Conservation (phyloP, 331 rosid genomes). For the Malus hybrid region DNA sequence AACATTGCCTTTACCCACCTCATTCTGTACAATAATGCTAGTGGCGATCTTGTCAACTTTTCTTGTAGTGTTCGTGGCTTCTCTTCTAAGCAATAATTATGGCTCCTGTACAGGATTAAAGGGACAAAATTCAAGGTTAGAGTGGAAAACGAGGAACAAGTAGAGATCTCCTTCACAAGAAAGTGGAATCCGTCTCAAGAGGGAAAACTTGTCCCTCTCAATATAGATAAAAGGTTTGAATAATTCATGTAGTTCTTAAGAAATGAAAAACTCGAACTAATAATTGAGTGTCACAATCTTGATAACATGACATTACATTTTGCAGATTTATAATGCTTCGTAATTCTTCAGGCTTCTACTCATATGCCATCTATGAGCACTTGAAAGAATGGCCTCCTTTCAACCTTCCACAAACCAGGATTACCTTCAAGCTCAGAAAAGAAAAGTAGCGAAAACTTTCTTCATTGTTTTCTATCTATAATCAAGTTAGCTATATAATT, state of each 20-base stretch:
- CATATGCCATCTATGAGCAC: conserved; percentile 91
- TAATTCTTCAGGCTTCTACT: conserved; percentile 90
- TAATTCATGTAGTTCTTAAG: too few relatives aligned
- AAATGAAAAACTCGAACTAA: too few relatives aligned
- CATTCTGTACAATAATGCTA: neutral
- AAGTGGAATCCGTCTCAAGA: conserved; percentile 66
- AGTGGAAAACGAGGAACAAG: conserved; percentile 66
- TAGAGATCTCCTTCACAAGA: conserved; percentile 80
- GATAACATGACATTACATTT: neutral
- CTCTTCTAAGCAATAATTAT: too few relatives aligned
- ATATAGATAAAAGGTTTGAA: conserved; percentile 74
- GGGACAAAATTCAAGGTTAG: conserved; percentile 59
- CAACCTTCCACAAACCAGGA: conserved; percentile 69
- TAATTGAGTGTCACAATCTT: too few relatives aligned
- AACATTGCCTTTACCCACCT: neutral
- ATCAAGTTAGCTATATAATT: too few relatives aligned
- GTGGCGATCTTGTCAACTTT: too few relatives aligned
- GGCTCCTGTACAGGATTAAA: conserved; percentile 37
- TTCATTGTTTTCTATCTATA: neutral
- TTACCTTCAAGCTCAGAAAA: conserved; percentile 80
- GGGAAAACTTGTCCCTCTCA: conserved; percentile 56
- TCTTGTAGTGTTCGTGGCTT: too few relatives aligned
- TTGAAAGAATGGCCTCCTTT: conserved; percentile 86
- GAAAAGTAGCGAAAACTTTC: conserved; percentile 38
- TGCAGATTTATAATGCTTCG: conserved; percentile 82